Percentiles rank a stretch among this genome's conserved stretches.
phyloP scores from a whole-genome alignment of 257 asterid genomes.

The Osmanthus fragrans region DNA sequence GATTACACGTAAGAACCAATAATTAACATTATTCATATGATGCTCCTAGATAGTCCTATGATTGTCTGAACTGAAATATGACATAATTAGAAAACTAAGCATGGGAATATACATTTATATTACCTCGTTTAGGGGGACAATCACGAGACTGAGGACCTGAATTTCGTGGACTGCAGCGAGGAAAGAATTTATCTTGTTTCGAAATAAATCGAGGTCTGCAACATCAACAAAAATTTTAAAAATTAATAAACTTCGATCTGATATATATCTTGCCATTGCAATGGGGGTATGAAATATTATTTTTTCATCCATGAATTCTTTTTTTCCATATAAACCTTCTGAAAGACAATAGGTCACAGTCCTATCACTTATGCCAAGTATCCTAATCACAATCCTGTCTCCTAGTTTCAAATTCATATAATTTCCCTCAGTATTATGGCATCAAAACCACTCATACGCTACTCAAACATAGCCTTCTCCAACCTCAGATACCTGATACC shows the following conservation, averaged over 20 bases:
- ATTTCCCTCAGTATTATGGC: not conserved
- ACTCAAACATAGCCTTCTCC: constrained; percentile 2
- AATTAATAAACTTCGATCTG: constrained; percentile 6
- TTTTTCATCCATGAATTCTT: not conserved
- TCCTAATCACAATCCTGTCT: not conserved
- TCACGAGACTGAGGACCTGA: constrained; percentile 94
- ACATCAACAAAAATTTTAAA: not conserved
- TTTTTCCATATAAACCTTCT: not conserved
- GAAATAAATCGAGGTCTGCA: constrained; percentile 60
- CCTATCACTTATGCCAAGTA: not conserved
- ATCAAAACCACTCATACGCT: constrained; percentile 14
- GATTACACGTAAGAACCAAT: not conserved
- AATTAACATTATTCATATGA: not conserved
- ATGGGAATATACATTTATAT: constrained; percentile 8
- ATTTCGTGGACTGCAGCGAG: constrained; percentile 67
- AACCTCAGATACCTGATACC: not conserved
- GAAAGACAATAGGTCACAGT: not conserved
- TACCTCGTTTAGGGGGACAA: constrained; percentile 96
- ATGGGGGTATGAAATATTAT: not conserved
- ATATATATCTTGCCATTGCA: not conserved
- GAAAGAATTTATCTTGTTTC: constrained; percentile 70
- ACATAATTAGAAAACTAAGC: not conserved
- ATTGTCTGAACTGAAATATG: not conserved
- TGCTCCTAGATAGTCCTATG: not conserved
- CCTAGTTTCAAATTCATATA: not conserved